Evolutionary conservation across 2,329 filamentous ascomycete genomes (phyloP), one percentile per base, ranked within the genome.

Genomic region (Fusarium incarnatum): DNA sequence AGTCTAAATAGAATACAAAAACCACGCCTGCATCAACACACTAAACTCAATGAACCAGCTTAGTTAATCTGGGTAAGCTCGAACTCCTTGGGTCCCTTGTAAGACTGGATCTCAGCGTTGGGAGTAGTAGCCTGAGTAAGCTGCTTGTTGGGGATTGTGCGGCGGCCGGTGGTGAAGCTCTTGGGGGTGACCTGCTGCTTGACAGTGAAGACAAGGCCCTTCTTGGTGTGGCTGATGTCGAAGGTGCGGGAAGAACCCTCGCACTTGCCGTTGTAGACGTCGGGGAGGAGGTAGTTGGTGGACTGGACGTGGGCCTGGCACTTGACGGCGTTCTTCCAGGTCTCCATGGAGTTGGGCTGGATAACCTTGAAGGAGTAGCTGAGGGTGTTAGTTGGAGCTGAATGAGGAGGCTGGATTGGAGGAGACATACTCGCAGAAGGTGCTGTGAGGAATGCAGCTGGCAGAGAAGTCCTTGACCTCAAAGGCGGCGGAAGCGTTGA

Each of bases 231-330:
- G 60, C 49, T 41, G 40, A 80, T 42, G 56, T 67, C 64, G 60
- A 74, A 80, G 32, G 74, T 77, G 22, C 77, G 73, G 28, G 77
- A 75, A 8, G 78, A 79, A 6, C 73, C 22, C 6, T 56, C 40
- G 73, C 78, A 80, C 22, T 67, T 41, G 48, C 68, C 78, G 5
- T 75, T 68, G 56, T 64, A 62, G 68, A 80, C 71, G 20, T 75
- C 60, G 53, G 78, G 78, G n/a, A 80, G 73, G n/a, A 55, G 60
- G 61, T 72, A 71, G 64, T 66, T 64, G 55, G 41, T 32, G 57
- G 60, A 59, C 45, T 71, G 67, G 63, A 61, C 71, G 30, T 68
- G 16, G n/a, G 70, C 64, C 12, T 11, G 28, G 75, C 77, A 79
- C 22, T 67, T 15, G 41, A 76, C 70, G 7, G 63, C 59, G 2